These are phyloP conservation scores for Conticribra guillardii DNA, from an alignment of 108 stramenopile species.

Conservation along the genomic window DNA sequence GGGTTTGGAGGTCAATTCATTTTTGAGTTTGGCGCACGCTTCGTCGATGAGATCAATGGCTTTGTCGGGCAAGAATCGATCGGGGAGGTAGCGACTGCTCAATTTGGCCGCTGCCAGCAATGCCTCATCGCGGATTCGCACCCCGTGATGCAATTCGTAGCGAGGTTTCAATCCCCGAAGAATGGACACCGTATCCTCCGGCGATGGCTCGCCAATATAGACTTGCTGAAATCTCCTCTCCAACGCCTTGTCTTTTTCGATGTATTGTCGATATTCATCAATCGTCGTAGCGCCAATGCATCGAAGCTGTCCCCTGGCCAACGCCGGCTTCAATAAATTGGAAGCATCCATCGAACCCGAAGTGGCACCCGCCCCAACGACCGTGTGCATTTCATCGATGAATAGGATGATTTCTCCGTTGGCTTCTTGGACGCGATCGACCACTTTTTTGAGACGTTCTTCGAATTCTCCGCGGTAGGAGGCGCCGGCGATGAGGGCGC, in stretches of 20 bases:
- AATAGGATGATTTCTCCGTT: constrained; percentile 97
- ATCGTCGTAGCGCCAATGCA: constrained; percentile 99
- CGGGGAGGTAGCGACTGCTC: constrained; percentile 95
- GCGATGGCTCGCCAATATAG: constrained; percentile 91
- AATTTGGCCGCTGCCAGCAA: constrained; percentile 97
- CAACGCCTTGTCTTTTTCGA: constrained; percentile 98
- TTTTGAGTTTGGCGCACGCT: constrained; percentile 92
- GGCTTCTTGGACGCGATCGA: constrained; percentile 94
- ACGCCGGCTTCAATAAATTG: constrained; percentile 97
- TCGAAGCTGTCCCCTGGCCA: constrained; percentile 96
- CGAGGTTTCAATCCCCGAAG: constrained; percentile 95
- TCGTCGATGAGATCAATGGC: constrained; percentile 96
- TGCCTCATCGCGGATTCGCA: constrained; percentile 96
- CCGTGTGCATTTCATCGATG: constrained; percentile 99
- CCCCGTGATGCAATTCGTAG: constrained; percentile 97
- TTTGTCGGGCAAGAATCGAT: constrained; percentile 85
- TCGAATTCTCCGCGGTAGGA: constrained; percentile 99
- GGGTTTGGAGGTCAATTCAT: constrained; percentile 80
- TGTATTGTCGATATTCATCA: constrained; percentile 96
- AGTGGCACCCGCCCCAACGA: constrained; percentile 96
- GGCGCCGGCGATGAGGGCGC: constrained; percentile 97
- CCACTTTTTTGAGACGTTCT: constrained; percentile 97
- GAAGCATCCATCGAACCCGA: constrained; percentile 96
- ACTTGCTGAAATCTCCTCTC: constrained; percentile 99
- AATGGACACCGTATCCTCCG: constrained; percentile 98